A percentile compares a stretch with the other conserved stretches of the same genome.
These are phyloP conservation scores for Dendrobium huoshanense DNA, from an alignment of 106 monocot species.

Conservation along the genomic window DNA sequence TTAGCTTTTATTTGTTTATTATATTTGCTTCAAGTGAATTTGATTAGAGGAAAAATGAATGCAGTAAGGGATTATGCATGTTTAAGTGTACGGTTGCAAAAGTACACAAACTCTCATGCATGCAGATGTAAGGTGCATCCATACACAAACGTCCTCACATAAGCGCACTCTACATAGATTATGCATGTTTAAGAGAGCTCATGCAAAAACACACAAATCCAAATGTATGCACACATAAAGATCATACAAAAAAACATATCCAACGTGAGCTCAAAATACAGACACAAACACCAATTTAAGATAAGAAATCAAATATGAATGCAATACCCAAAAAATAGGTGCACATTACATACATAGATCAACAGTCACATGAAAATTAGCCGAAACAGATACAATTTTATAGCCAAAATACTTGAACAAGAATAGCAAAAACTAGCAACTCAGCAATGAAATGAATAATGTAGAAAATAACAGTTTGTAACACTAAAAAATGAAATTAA, in stretches of 20 bases:
- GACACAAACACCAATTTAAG: too few relatives aligned
- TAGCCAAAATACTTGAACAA: background rate
- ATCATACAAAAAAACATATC: background rate
- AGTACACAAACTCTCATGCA: background rate
- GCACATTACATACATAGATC: background rate
- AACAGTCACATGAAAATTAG: background rate
- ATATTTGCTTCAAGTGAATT: background rate
- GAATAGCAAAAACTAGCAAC: background rate
- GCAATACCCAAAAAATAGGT: background rate
- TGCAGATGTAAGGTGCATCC: background rate
- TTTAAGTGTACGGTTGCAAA: background rate
- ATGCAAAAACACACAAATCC: too few relatives aligned
- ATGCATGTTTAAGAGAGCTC: background rate
- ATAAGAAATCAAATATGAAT: background rate
- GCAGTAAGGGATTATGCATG: background rate
- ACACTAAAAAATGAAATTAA: background rate
- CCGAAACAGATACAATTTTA: background rate
- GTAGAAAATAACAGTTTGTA: background rate
- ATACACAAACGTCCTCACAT: background rate
- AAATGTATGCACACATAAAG: background rate
- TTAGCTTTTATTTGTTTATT: background rate
- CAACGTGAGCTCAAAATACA: too few relatives aligned
- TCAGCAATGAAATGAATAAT: background rate
- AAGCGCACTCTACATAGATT: background rate
- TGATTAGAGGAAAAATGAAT: background rate